Evolutionary conservation across 768 basidiomycete species (phyloP), one percentile per base, ranked within the genome.

Genomic region (Wakefieldia striispora): DNA sequence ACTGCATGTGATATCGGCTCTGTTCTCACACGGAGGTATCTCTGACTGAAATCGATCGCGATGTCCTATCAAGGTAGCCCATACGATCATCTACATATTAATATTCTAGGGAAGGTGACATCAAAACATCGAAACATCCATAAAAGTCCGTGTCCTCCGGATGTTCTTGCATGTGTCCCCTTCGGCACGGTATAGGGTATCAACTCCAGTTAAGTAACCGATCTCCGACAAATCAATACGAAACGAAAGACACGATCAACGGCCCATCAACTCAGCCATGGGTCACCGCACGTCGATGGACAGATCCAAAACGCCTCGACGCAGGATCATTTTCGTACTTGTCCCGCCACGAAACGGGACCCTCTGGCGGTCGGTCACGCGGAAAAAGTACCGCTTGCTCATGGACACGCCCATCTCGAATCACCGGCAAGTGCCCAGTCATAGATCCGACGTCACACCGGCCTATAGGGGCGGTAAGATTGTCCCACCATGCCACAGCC

Each of bases 311-410:
- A 19, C 51, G 51, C 20, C 52, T 49, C 24, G 59, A 62, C 8
- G 56, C 50, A 21, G 59, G 59, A 40, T 63, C 47, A n/a, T 62
- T 61, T 10, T 58, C 49, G 23, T 56, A 34, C 42, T 46, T 62
- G n/a, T 62, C 57, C 12, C 59, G 53, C 63, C 62, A 62, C 1
- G 59, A 59, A 16, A 52, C 21, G 16, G 7, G 10, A 6, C 11
- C n/a, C 3, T 42, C 42, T 5, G 31, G 13, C 14, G 33, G 33
- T 33, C 33, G 33, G 14, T 33, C 33, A 13, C 33, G 33, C 16
- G 33, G 0, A 33, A 33, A 14, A 33, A 16, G 33, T 14, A 16
- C 33, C 42, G 16, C 31, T 34, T 6, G 29, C 13, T 7, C 16
- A 40, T 43, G n/a, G 33, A 33, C 14, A 33, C 2, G 33, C 33